These are phyloP conservation scores for Pterocarpus macrocarpus DNA, from an alignment of 306 rosid species.

Conservation along the genomic window DNA sequence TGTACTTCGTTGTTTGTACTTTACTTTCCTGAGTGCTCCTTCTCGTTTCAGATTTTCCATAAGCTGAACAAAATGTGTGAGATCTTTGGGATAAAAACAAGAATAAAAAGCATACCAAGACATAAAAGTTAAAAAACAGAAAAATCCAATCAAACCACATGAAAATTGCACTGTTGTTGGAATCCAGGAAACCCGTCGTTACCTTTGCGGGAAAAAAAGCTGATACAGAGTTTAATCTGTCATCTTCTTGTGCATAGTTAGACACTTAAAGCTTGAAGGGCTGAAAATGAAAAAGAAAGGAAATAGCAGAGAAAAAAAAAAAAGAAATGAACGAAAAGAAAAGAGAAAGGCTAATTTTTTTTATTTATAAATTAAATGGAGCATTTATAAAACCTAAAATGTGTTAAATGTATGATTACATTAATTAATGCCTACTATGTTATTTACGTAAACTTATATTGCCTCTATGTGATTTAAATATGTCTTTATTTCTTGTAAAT, in stretches of 20 bases:
- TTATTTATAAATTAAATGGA: no score
- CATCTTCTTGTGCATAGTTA: neutral
- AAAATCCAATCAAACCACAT: neutral
- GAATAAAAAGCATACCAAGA: neutral
- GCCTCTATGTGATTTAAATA: no score
- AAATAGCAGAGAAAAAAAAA: neutral
- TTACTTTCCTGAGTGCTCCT: neutral
- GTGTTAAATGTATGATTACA: no score
- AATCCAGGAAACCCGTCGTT: neutral
- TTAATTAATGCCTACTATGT: no score
- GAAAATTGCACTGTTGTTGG: neutral
- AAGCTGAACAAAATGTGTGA: neutral
- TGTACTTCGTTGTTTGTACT: conserved; percentile 6
- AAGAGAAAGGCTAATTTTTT: no score
- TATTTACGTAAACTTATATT: no score
- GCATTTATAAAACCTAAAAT: no score
- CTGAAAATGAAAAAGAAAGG: neutral
- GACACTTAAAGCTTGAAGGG: conserved; percentile 4
- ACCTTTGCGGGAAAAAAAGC: neutral
- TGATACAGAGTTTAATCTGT: neutral
- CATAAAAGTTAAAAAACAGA: neutral
- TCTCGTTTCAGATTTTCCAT: neutral
- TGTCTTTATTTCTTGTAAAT: no score
- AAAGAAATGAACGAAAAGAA: neutral
- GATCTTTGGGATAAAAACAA: neutral